phyloP scores from a whole-genome alignment of 23 red algal species.

The Pyropia yezoensis region DNA sequence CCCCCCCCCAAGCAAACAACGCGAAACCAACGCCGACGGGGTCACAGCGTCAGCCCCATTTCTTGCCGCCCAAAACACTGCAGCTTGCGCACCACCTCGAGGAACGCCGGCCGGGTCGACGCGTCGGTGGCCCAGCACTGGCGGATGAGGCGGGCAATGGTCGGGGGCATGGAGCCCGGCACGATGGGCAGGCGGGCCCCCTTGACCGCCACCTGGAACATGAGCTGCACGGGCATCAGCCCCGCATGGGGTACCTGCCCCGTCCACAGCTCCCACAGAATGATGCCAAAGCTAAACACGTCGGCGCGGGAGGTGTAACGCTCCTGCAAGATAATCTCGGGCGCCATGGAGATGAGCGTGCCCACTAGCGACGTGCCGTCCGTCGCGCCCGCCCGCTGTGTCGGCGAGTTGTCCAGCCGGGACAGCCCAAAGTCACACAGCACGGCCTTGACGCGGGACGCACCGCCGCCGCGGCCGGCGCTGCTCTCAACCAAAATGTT shows the following conservation, averaged over 20 bases:
- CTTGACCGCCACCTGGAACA: constrained; percentile 37
- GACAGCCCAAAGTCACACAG: constrained; percentile 63
- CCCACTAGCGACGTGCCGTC: constrained; percentile 26
- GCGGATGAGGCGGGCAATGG: too few species aligned
- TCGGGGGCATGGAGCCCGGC: too few species aligned
- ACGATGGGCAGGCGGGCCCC: constrained; percentile 28
- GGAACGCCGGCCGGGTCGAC: too few species aligned
- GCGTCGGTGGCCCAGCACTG: too few species aligned
- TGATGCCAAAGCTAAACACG: constrained; percentile 76
- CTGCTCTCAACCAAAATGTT: constrained; percentile 67
- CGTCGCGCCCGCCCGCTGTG: not conserved
- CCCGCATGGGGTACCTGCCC: constrained; percentile 14
- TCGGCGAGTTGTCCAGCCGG: constrained; percentile 25
- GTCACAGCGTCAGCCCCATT: too few species aligned
- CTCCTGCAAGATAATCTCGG: constrained; percentile 69
- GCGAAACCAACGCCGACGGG: too few species aligned
- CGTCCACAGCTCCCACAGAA: constrained; percentile 60
- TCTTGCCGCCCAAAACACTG: too few species aligned
- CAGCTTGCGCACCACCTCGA: too few species aligned
- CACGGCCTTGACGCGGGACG: constrained; percentile 18
- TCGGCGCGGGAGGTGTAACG: constrained; percentile 50
- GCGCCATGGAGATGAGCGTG: constrained; percentile 72
- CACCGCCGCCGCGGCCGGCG: not conserved
- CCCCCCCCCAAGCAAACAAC: too few species aligned
- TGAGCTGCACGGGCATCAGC: constrained; percentile 20